Evolutionary conservation across 352 stramenopile species (phyloP), one percentile per base, ranked within the genome.

Genomic region (Phytophthora lateralis): DNA sequence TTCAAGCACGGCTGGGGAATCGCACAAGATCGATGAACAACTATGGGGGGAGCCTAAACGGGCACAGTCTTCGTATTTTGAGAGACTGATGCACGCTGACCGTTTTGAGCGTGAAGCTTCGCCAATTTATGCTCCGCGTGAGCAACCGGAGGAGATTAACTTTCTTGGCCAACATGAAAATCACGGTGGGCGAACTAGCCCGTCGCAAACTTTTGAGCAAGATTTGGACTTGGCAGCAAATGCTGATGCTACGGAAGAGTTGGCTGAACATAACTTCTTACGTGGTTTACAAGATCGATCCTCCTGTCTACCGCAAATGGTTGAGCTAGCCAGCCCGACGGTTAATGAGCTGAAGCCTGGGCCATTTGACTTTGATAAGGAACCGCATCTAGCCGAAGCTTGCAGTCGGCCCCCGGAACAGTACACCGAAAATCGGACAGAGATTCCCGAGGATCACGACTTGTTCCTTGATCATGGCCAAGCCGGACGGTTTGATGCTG

Each of bases 401-500:
- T 20, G 4, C 17, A 59, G 6, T 17, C 20, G 14, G 6, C 46
- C 6, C n/a, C 6, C 32, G 18, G 35, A 50, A 42, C 21, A 43
- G 42, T 35, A 27, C 18, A 17, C 21, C 20, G 9, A 37, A 24
- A 43, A 3, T 8, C 30, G 39, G 44, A 35, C 47, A 29, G 21
- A 39, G 7, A 43, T 27, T 27, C 14, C 1, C 12, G 55, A 61
- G 17, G 6, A 18, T 11, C 45, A 62, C 14, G 44, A 63, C 11
- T 15, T 45, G 12, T 44, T 20, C 27, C 32, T 44, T 24, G 32
- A 57, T 43, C 37, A 49, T 49, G 60, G 60, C 9, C 44, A 68
- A n/a, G 49, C 52, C 27, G 43, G 46, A 10, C 69, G 65, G 27
- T 77, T 74, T 58, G 46, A 71, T 60, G 52, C 51, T 45, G 64